Conservation (phyloP, 1,139 yeast species). For the Suhomyces coccinellae region DNA sequence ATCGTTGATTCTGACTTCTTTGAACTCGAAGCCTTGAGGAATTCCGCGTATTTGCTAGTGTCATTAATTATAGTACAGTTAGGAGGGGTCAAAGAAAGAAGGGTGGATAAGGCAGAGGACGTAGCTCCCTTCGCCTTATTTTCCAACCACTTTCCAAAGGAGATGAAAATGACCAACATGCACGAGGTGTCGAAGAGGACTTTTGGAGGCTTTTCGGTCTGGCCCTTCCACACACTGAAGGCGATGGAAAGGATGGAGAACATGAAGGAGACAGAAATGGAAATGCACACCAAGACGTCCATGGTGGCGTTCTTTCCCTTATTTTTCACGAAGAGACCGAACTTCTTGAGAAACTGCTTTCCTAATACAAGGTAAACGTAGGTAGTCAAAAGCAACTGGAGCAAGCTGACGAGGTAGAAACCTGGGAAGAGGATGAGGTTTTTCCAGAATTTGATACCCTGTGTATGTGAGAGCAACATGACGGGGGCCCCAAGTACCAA, state of each 20-base stretch:
- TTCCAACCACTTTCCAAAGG: constrained; percentile 88
- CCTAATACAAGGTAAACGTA: constrained; percentile 75
- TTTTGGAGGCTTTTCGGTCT: constrained; percentile 53
- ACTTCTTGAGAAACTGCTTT: constrained; percentile 59
- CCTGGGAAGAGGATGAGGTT: constrained; percentile 45
- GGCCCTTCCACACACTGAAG: constrained; percentile 41
- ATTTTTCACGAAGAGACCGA: constrained; percentile 65
- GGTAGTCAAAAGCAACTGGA: constrained; percentile 62
- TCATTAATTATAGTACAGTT: constrained; percentile 64
- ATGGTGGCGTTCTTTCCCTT: constrained; percentile 73
- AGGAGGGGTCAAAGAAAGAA: constrained; percentile 80
- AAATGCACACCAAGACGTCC: constrained; percentile 87
- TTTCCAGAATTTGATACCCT: constrained; percentile 34
- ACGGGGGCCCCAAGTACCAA: constrained; percentile 64
- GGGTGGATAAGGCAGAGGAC: constrained; percentile 78
- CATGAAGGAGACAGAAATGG: constrained; percentile 75
- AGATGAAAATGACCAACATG: constrained; percentile 80
- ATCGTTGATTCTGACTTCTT: constrained; percentile 7
- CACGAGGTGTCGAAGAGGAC: constrained; percentile 85
- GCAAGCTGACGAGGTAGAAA: constrained; percentile 54
- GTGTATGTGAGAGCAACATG: constrained; percentile 54
- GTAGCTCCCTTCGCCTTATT: constrained; percentile 93
- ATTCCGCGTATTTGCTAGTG: constrained; percentile 27
- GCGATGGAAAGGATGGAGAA: constrained; percentile 68
- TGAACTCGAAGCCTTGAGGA: constrained; percentile 14